Evolutionary conservation across 345 rosid species (phyloP).

Genomic region (Barbarea vulgaris): DNA sequence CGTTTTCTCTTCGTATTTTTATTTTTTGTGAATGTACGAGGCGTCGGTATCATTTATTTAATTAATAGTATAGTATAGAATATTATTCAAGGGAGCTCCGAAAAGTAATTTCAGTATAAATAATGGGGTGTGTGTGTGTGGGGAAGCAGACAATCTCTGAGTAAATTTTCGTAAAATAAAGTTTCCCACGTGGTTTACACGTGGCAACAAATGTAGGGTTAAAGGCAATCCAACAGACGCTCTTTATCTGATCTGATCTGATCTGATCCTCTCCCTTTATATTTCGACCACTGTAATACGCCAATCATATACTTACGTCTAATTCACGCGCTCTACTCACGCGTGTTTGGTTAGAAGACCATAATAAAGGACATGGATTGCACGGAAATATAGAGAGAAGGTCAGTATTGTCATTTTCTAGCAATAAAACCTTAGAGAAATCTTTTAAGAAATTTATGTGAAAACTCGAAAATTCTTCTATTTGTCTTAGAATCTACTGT

Average conservation of each 20-base stretch:
- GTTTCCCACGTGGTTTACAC: slow-evolving; percentile 22
- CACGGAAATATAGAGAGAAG: slow-evolving; percentile 35
- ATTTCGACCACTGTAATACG: not conserved
- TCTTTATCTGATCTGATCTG: slow-evolving; percentile 16
- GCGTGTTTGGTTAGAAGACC: not conserved
- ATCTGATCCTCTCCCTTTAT: not conserved
- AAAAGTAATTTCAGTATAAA: not conserved
- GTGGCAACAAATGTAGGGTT: slow-evolving; percentile 23
- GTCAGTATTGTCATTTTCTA: not conserved
- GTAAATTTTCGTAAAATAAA: slow-evolving; percentile 4
- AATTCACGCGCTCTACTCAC: not conserved
- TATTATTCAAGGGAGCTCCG: not conserved
- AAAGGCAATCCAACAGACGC: slow-evolving; percentile 24
- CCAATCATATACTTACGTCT: slow-evolving; percentile 29
- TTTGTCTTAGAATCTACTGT: not conserved
- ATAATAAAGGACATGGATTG: slow-evolving; percentile 15
- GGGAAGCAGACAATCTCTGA: slow-evolving; percentile 26
- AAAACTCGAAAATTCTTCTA: not conserved
- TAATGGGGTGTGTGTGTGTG: not conserved
- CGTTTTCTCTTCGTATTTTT: not conserved
- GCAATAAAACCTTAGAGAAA: not conserved
- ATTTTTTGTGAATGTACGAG: not conserved
- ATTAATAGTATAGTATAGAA: not conserved
- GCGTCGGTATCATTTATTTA: slow-evolving; percentile 8
- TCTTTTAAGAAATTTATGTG: not conserved